Percentiles rank a stretch among this genome's conserved stretches.
Evolutionary conservation across 306 rosid species (phyloP).

Genomic region (Purshia tridentata): DNA sequence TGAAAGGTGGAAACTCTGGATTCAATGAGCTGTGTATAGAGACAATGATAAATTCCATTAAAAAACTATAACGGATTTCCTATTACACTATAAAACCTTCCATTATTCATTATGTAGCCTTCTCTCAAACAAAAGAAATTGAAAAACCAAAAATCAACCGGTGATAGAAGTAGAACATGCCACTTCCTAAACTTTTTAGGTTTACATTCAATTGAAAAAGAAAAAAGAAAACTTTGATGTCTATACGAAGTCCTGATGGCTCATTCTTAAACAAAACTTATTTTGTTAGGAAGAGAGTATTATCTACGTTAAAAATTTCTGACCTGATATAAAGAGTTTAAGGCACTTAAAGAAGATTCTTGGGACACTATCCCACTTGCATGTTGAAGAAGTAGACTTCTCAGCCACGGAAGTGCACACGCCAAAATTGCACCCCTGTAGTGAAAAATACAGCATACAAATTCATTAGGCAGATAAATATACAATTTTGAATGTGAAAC

Average conservation of each 20-base stretch:
- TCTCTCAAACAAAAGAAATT: background rate
- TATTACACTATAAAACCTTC: background rate
- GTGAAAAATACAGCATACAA: background rate
- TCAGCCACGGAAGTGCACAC: slow-evolving; percentile 76
- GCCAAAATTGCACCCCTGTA: slow-evolving; percentile 75
- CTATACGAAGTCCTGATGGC: background rate
- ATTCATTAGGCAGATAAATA: background rate
- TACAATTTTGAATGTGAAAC: background rate
- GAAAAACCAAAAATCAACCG: background rate
- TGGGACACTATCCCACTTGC: slow-evolving; percentile 72
- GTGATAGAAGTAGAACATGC: background rate
- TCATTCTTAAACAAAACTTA: background rate
- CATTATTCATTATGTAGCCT: background rate
- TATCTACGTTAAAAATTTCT: slow-evolving; percentile 15
- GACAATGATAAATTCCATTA: background rate
- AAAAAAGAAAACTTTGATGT: background rate
- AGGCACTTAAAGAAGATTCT: slow-evolving; percentile 65
- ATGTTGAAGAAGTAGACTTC: slow-evolving; percentile 68
- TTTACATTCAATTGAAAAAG: background rate
- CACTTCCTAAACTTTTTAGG: background rate
- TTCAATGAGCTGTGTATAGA: slow-evolving; percentile 65
- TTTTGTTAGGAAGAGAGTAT: background rate
- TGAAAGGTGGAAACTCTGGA: slow-evolving; percentile 73
- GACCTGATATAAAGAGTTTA: slow-evolving; percentile 83
- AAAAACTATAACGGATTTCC: background rate